phyloP scores from a whole-genome alignment of 768 basidiomycete species.

The Xerocomellus chrysenteron region DNA sequence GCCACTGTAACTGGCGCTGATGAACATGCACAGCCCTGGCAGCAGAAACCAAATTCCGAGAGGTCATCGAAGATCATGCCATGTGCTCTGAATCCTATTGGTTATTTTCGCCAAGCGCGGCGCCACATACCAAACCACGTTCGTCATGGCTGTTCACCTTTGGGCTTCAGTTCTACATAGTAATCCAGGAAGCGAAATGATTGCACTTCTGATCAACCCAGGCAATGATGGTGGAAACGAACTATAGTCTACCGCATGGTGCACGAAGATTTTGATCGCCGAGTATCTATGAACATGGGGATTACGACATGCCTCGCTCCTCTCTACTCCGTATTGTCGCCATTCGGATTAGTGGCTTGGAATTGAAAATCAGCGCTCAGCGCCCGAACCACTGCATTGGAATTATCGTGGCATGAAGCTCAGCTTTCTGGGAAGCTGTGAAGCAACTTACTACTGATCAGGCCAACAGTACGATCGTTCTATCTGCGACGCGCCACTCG shows the following conservation, averaged over 20 bases:
- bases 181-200: not conserved
- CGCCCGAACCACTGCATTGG: conserved; percentile 6
- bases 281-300: not conserved
- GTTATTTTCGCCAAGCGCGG: not conserved
- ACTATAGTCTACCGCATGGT: not conserved
- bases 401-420: not conserved
- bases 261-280: not conserved
- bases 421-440: conserved; percentile 2
- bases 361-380: not conserved
- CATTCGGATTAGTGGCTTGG: not conserved
- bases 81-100: not conserved
- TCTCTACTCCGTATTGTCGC: not conserved
- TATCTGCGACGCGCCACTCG: conserved; percentile 65
- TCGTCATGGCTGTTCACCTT: not conserved
- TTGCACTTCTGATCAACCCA: not conserved
- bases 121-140: too few species aligned
- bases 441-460: conserved; percentile 20
- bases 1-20: not conserved
- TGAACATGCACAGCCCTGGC: not conserved
- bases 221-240: conserved; percentile 7
- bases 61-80: not conserved
- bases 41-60: not conserved
- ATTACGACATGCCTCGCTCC: conserved; percentile 2
- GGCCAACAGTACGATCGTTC: conserved; percentile 44
- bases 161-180: too few species aligned